Conservation (phyloP, 495 filamentous ascomycete species). For the Lichenothelia convexa region DNA sequence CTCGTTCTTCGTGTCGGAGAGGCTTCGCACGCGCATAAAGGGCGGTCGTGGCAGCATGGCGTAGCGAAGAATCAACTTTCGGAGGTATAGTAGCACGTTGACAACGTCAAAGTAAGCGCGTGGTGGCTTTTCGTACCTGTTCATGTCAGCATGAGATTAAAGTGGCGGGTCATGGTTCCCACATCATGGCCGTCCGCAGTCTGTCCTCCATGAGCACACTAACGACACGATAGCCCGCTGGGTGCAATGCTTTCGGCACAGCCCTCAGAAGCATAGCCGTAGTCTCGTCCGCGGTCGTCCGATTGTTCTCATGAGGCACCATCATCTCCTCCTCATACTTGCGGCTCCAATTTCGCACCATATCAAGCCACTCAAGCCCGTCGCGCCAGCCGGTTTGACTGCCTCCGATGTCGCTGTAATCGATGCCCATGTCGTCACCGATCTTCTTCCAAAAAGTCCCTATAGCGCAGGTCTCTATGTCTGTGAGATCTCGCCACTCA, state of each 20-base stretch:
- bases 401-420: conserved; percentile 25
- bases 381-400: conserved; percentile 31
- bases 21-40: conserved; percentile 23
- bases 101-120: conserved; percentile 22
- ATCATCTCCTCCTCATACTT: conserved; percentile 37
- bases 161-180: conserved; percentile 16
- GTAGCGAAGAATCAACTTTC: conserved; percentile 36
- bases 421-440: conserved; percentile 42
- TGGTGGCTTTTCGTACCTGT: conserved; percentile 29
- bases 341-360: conserved; percentile 38
- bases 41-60: conserved; percentile 34
- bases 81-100: conserved; percentile 24
- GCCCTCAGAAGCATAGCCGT: conserved; percentile 40
- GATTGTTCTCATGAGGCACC: conserved; percentile 36
- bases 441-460: conserved; percentile 47
- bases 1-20: conserved; percentile 27
- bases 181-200: conserved; percentile 46
- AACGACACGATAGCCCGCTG: conserved; percentile 31
- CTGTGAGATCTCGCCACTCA: conserved; percentile 45
- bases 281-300: conserved; percentile 34
- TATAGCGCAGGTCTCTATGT: conserved; percentile 46
- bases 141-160: conserved; percentile 1
- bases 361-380: conserved; percentile 48
- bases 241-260: conserved; percentile 31
- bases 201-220: conserved; percentile 44